A percentile compares a stretch with the other conserved stretches of the same genome.
phyloP scores from a whole-genome alignment of 2,329 filamentous ascomycete genomes.

The Acrocalymma vagum region DNA sequence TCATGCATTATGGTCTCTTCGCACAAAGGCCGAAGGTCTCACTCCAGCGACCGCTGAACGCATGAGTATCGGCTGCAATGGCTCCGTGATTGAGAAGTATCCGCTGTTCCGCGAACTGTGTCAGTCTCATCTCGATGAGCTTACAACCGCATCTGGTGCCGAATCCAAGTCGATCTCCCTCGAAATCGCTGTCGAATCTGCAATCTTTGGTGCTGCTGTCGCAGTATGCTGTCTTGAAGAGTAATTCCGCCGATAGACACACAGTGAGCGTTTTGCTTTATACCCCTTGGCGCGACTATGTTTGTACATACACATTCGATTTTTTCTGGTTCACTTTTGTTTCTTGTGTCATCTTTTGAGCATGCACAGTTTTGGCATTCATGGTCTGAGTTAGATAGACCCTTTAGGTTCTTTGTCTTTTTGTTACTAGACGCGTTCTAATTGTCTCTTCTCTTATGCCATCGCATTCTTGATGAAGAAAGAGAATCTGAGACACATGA shows the following conservation, averaged over 20 bases:
- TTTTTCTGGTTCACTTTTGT: slow-evolving; percentile 4
- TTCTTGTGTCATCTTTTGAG: slow-evolving; percentile 4
- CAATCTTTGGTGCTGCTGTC: slow-evolving; percentile 77
- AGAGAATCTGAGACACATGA: no score
- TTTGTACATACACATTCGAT: slow-evolving; percentile 13
- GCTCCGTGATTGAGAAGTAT: slow-evolving; percentile 81
- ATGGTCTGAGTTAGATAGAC: slow-evolving; percentile 10
- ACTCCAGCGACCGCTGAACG: slow-evolving; percentile 43
- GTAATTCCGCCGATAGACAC: slow-evolving; percentile 26
- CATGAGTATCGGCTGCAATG: slow-evolving; percentile 75
- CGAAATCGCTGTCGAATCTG: slow-evolving; percentile 76
- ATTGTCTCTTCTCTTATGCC: slow-evolving; percentile 1
- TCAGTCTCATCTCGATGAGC: slow-evolving; percentile 69
- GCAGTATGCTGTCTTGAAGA: slow-evolving; percentile 58
- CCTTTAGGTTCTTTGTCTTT: background rate
- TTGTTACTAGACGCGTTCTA: background rate
- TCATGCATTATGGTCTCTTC: slow-evolving; percentile 68
- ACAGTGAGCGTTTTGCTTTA: no score
- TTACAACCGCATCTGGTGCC: slow-evolving; percentile 56
- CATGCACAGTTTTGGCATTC: no score
- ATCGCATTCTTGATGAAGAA: no score
- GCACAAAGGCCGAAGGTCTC: slow-evolving; percentile 58
- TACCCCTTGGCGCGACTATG: slow-evolving; percentile 13
- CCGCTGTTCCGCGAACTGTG: slow-evolving; percentile 70
- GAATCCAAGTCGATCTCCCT: slow-evolving; percentile 63